Base-by-base conservation (phyloP, 202 grass and related monocot species). In the Setaria italica region DNA sequence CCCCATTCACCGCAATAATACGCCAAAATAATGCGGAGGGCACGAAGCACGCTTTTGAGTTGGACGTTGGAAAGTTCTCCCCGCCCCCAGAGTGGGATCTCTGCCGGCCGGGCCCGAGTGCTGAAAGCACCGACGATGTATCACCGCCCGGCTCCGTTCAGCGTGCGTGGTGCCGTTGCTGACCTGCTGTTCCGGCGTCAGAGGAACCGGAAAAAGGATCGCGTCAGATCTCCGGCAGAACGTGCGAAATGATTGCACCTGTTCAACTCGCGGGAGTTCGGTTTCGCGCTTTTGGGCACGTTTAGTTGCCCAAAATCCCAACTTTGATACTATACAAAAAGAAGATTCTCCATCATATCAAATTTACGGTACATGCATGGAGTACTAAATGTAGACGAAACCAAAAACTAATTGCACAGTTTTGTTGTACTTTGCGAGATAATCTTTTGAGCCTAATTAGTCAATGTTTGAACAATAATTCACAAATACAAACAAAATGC, bases 121-220 rank as follows among this genome's bases (percentile, higher is more conserved):
- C 49, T 75, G 68, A 90, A 84, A 87, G 53, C 80, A 90, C 80
- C 89, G 67, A 70, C 43, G 19, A 8, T n/a, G 34, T 75, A 90
- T 80, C 88, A 87, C 34, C 25, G 25, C 25, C 25, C 25, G 25
- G 25, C 25, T 25, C 25, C 25, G 25, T 25, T 25, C 25, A 25
- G 25, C 25, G 25, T 25, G 25, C 25, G 25, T 25, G 25, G 25
- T 25, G 25, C 25, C 25, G 25, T 35, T 35, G 34, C 34, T 35
- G 34, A 35, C 3, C 3, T 3, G 34, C 34, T 43, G 42, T 70
- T 89, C 87, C 77, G 57, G 60, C 67, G 69, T 83, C 60, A 87
- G 69, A 51, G 80, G 80, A 90, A 49, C 21, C n/a, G 1, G 20
- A 7, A 3, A 2, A 3, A 2, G 17, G 29, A 9, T 33, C 30